Base-by-base conservation (phyloP, 345 rosid genomes). In the Abelmoschus esculentus region DNA sequence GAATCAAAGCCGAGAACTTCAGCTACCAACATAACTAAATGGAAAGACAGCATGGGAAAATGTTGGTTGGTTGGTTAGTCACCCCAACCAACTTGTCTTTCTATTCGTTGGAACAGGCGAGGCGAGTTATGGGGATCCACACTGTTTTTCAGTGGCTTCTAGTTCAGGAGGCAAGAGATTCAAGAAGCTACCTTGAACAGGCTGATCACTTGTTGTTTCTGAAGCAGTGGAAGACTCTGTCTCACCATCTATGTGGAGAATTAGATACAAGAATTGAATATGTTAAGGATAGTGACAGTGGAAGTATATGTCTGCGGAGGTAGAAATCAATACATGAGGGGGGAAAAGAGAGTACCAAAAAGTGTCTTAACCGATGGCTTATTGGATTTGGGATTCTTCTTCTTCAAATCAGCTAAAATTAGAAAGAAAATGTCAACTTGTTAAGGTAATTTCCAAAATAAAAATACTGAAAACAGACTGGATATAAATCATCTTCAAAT, bases 321-420 rank as follows among this genome's bases (percentile, higher is more conserved):
- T 57, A 17, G 15, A 3, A 10, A 22, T 22, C 26, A 11, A 63
- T 17, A 13, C 9, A 36, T 50, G 14, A 71, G 6, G 53, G 55
- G 57, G 57, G 58, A 17, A 18, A 3, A 10, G 38, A 32, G 53
- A 73, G 6, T 83, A 91, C 97, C 97, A 65, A 91, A 91, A 32
- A 91, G 88, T 61, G 96, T 79, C 85, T 84, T 91, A 73, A 91
- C 66, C 10, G 93, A 81, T 53, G 96, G 97, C 77, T 86, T 83
- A 73, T 74, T 87, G 53, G 89, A 73, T 76, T 81, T 91, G 55
- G 82, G 72, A 78, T 58, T 82, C 75, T 87, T 89, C 77, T 89
- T 89, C 80, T 89, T 87, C 84, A 91, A 72, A 73, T 91, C 90
- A 32, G 90, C 97, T 89, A 26, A 60, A 42, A 50, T 50, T 6